phyloP scores from a whole-genome alignment of 1,139 yeast genomes.

The Yamadazyma conglobata region DNA sequence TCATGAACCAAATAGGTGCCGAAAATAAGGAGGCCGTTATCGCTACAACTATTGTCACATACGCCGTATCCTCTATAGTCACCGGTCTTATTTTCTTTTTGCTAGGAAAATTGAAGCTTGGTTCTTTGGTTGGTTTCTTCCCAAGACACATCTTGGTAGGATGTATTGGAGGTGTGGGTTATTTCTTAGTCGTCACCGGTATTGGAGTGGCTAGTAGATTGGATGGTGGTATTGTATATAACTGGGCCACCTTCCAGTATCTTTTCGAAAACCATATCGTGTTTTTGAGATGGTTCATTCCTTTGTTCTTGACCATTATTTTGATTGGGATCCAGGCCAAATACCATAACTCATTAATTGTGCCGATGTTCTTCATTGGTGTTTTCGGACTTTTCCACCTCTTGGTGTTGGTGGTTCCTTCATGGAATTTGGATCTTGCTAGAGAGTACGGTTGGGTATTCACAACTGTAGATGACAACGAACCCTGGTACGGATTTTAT shows the following conservation, averaged over 20 bases:
- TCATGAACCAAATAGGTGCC: conserved; percentile 55
- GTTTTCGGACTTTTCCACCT: conserved; percentile 71
- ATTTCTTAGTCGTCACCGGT: conserved; percentile 85
- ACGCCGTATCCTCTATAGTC: conserved; percentile 75
- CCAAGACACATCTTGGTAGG: conserved; percentile 96
- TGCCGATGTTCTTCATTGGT: conserved; percentile 75
- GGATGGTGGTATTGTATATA: conserved; percentile 69
- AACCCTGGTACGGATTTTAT: conserved; percentile 90
- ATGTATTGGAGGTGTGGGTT: conserved; percentile 98
- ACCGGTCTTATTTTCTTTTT: conserved; percentile 80
- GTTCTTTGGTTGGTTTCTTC: conserved; percentile 87
- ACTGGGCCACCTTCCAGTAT: conserved; percentile 49
- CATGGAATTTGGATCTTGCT: conserved; percentile 56
- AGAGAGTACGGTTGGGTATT: conserved; percentile 85
- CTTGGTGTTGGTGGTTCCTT: conserved; percentile 61
- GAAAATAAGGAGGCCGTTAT: conserved; percentile 56
- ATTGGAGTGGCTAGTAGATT: conserved; percentile 82
- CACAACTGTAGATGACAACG: conserved; percentile 57
- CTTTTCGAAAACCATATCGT: conserved; percentile 38
- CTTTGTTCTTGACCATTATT: conserved; percentile 58
- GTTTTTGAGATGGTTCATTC: conserved; percentile 69
- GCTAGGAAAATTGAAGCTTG: conserved; percentile 76
- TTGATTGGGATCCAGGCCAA: conserved; percentile 62
- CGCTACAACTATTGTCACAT: conserved; percentile 85
- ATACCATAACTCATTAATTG: conserved; percentile 69